phyloP scores from a whole-genome alignment of 2,329 filamentous ascomycete genomes.

The Fusarium sp. region DNA sequence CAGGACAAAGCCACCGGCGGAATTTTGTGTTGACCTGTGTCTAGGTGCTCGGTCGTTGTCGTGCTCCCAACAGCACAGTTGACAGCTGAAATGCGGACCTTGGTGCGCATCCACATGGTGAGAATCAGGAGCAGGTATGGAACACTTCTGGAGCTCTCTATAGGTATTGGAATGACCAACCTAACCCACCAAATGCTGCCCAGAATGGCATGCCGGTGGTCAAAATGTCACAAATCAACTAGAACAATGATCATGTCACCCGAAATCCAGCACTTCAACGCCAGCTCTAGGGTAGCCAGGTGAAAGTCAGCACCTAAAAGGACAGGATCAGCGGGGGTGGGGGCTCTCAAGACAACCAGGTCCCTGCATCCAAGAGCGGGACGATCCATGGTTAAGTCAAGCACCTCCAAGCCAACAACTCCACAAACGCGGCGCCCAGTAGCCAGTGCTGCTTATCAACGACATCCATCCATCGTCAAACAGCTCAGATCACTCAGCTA shows the following conservation, averaged over 20 bases:
- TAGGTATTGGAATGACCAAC: too few relatives aligned
- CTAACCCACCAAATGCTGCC: neutral
- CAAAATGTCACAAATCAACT: neutral
- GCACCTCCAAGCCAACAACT: slow-evolving; percentile 2
- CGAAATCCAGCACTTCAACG: neutral
- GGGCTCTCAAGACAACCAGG: neutral
- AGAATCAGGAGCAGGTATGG: neutral
- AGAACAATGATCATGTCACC: neutral
- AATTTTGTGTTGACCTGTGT: too few relatives aligned
- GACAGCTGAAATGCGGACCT: neutral
- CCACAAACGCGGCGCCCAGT: slow-evolving; percentile 9
- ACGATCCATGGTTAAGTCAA: neutral
- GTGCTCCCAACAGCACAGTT: neutral
- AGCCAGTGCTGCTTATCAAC: slow-evolving; percentile 18
- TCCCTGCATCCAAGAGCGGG: slow-evolving; percentile 6
- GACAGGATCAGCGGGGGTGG: slow-evolving; percentile 2
- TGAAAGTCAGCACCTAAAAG: neutral
- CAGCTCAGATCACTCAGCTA: neutral
- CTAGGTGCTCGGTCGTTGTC: neutral
- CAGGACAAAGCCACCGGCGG: neutral
- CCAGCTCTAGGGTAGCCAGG: neutral
- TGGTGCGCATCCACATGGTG: neutral
- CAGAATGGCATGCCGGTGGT: neutral
- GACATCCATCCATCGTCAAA: neutral
- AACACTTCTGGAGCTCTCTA: neutral